Evolutionary conservation across 352 stramenopile genomes (phyloP), one percentile per base, ranked within the genome.

Genomic region (Hyaloperonospora arabidopsidis): DNA sequence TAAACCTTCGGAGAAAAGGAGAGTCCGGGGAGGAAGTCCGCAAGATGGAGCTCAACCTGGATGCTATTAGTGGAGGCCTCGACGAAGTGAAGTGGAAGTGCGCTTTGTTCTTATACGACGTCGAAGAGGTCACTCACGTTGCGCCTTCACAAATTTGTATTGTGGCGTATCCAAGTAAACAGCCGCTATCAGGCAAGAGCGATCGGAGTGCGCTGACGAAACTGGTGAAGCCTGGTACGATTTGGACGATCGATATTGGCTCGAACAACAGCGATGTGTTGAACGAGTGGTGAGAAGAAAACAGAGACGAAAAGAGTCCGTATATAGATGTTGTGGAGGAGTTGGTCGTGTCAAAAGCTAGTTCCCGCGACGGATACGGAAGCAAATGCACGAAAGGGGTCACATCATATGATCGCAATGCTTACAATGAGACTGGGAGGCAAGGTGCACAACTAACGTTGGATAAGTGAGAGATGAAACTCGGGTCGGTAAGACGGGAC

Each of bases 71-170:
- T 51, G 83, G 83, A 35, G 83, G 83, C 7, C 68, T 93, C 18
- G 83, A 93, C 58, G 74, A 93, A 66, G 76, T 90, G 28, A 93
- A 93, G 59, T 93, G 83, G 83, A 87, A 87, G 46, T 93, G 83
- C 35, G 83, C 83, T 10, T 66, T 86, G 43, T 93, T 89, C 51
- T 44, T 93, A 36, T 93, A 89, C 52, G 83, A 93, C 38, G 68
- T 84, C 11, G 83, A 93, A 22, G 83, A 90, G 58, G 83, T 93
- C 14, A 60, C 83, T 0, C 76, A 86, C 25, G 68, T 90, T 5
- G 83, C 83, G 3, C 83, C 83, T 29, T 82, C 83, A 1, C 83
- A 93, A 61, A 93, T 90, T 61, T 72, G 70, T n/a, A 79, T 93
- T 40, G 52, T 87, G 13, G 64, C 76, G 50, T 88, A 89, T 64